Base-by-base conservation (phyloP, 805 yeast genomes). In the Nakazawaea wickerhamii region DNA sequence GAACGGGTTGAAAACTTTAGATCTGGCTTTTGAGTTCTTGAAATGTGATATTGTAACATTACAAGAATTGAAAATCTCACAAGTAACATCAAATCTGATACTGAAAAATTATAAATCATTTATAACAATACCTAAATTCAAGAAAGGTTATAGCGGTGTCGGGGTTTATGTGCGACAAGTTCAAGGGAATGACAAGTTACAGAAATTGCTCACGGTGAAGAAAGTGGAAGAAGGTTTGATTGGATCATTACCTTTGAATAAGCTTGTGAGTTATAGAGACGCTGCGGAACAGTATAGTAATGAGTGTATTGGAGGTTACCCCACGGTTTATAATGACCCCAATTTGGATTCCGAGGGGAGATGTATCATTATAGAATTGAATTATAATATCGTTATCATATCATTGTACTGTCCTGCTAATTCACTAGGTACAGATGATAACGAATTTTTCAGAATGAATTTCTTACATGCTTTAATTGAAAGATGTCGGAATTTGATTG, bases 221-320 rank as follows among this genome's bases (percentile, higher is more conserved):
- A 77, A 75, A 49, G 96, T 90, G 0, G 98, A 93, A 56, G 96
- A 91, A 59, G 99, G 99, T 0, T 66, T 93, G 6, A 84, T 96
- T 0, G 99, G 98, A 0, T 62, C 65, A 46, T 55, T 79, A 22
- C 50, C 50, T 3, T 46, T 42, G 20, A 38, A 43, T 33, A 55
- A 33, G 53, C 50, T 28, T 30, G 45, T 8, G 36, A 51, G 52
- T 4, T 61, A 57, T 51, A 46, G 60, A 22, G 64, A 63, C 14
- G 48, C 61, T 13, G 42, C 46, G 19, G 38, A 38, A 30, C 32
- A 40, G 21, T 18, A 25, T 22, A 18, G 36, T 9, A 40, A 51
- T 9, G 28, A 51, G 30, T 50, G 73, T 5, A 84, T 88, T 31
- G 95, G 96, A 19, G 95, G 93, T 0, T 89, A 88, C 53, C 79